Conservation (phyloP, 148 eudicot species). For the Selenicereus undatus region DNA sequence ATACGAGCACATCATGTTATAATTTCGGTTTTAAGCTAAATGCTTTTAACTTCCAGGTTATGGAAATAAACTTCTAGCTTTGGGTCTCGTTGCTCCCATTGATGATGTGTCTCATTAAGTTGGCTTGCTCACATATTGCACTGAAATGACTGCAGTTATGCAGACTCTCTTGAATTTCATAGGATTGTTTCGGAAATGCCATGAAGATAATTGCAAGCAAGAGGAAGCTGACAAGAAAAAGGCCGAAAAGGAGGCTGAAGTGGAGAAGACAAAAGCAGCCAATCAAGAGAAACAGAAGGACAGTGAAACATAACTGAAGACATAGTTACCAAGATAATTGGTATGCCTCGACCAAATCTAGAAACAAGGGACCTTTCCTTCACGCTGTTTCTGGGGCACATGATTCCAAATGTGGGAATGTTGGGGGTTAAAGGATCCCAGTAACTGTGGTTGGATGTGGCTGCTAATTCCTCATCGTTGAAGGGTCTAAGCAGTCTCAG, state of each 20-base stretch:
- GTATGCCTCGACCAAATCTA: not conserved
- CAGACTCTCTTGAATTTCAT: slow-evolving; percentile 77
- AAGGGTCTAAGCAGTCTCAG: slow-evolving; percentile 16
- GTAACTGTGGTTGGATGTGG: not conserved
- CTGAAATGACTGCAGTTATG: slow-evolving; percentile 49
- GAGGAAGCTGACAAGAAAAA: slow-evolving; percentile 83
- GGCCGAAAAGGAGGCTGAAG: slow-evolving; percentile 79
- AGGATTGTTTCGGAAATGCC: slow-evolving; percentile 75
- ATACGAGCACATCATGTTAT: not conserved
- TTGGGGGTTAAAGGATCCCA: not conserved
- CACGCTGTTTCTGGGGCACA: not conserved
- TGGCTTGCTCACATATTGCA: slow-evolving; percentile 4
- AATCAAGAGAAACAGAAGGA: slow-evolving; percentile 40
- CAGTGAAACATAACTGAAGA: slow-evolving; percentile 27
- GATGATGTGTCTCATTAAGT: not conserved
- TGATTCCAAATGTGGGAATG: not conserved
- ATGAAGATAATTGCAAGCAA: slow-evolving; percentile 82
- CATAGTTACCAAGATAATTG: not conserved
- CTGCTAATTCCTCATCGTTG: not conserved
- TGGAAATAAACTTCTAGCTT: not conserved
- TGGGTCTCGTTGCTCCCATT: not conserved
- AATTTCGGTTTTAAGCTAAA: not conserved
- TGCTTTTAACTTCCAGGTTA: not conserved
- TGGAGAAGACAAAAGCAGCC: slow-evolving; percentile 58
- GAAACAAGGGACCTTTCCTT: not conserved